Conservation (phyloP, 768 basidiomycete genomes). For the Suillus placidus region DNA sequence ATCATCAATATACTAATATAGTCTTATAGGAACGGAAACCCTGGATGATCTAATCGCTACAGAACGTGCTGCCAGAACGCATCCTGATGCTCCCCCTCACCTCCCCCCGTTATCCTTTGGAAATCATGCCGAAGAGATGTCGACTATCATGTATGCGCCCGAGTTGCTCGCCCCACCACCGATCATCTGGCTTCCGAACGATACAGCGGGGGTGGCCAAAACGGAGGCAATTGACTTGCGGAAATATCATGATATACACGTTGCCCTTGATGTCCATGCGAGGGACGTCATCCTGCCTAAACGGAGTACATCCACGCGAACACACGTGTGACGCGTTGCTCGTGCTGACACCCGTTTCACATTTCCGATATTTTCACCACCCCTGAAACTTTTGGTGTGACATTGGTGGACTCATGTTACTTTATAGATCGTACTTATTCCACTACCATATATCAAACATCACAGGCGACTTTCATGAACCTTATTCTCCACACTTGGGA, state of each 20-base stretch:
- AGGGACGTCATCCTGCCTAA: constrained; percentile 51
- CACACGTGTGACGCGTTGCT: constrained; percentile 3
- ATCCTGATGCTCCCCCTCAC: constrained; percentile 76
- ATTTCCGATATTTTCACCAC: not conserved
- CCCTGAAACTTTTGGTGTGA: not conserved
- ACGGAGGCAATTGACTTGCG: constrained; percentile 78
- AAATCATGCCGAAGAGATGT: constrained; percentile 78
- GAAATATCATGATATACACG: constrained; percentile 70
- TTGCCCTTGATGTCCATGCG: constrained; percentile 67
- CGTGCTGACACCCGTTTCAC: not conserved
- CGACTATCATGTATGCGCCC: constrained; percentile 78
- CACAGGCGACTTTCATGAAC: not conserved
- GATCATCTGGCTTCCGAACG: constrained; percentile 85
- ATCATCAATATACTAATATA: constrained; percentile 8
- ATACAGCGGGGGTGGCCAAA: constrained; percentile 69
- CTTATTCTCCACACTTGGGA: not conserved
- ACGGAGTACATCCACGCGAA: constrained; percentile 14
- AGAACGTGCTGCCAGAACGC: constrained; percentile 74
- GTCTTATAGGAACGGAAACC: constrained; percentile 62
- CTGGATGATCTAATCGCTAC: constrained; percentile 82
- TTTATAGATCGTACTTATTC: constrained; percentile 12
- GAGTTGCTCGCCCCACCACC: constrained; percentile 78
- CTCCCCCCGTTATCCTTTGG: constrained; percentile 69
- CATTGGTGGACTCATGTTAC: constrained; percentile 2
- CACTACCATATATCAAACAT: constrained; percentile 6